Conservation (phyloP, 192 early-diverging fungal species). For the Entomortierella parvispora region DNA sequence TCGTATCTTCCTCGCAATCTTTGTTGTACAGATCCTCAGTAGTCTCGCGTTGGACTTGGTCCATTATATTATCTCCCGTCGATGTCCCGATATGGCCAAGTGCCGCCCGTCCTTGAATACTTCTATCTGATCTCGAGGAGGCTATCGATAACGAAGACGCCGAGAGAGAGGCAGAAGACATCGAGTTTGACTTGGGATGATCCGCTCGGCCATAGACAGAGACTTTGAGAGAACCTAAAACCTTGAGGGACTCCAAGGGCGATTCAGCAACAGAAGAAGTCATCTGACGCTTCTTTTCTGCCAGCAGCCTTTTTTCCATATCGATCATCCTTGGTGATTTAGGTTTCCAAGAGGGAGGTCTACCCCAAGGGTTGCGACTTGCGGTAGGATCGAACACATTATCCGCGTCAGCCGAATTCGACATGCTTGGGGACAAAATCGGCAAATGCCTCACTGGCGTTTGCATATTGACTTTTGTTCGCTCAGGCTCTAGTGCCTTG, state of each 20-base stretch:
- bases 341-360: constrained; percentile 49
- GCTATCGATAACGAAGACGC: constrained; percentile 16
- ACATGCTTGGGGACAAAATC: not conserved
- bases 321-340: constrained; percentile 40
- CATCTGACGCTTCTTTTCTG: not conserved
- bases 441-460: not conserved
- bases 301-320: constrained; percentile 22
- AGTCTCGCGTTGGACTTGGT: not conserved
- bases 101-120: not conserved
- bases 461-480: too few relatives aligned
- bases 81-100: not conserved
- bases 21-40: not conserved
- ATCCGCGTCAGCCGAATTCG: not conserved
- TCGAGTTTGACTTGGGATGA: not conserved
- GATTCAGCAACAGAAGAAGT: not conserved
- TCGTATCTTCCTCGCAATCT: constrained; percentile 20
- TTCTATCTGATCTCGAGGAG: constrained; percentile 5
- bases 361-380: constrained; percentile 36
- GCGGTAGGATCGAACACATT: not conserved
- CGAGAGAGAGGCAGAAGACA: constrained; percentile 8
- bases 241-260: constrained; percentile 1
- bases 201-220: constrained; percentile 36
- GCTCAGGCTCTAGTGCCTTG: too few relatives aligned
- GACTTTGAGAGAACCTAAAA: constrained; percentile 33
- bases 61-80: not conserved